Percentiles rank a stretch among this genome's conserved stretches.
Evolutionary conservation across 495 filamentous ascomycete genomes (phyloP).

Genomic region (Thermothielavioides terrestris): DNA sequence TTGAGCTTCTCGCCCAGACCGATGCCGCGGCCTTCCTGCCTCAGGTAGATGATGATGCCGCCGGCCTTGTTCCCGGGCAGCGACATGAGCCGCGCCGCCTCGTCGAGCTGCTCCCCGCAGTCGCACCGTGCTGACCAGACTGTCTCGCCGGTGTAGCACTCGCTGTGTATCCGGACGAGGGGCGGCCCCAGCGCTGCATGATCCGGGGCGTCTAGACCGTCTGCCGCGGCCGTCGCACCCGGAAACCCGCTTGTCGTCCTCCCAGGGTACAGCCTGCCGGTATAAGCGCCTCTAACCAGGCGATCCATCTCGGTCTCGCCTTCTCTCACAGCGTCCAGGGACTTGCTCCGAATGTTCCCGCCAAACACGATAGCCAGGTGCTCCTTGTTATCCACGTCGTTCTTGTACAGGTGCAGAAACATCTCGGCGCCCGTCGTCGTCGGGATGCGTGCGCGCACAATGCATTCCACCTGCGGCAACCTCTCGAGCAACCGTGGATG

Average conservation of each 20-base stretch:
- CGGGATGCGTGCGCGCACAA: slow-evolving; percentile 77
- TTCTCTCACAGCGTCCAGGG: slow-evolving; percentile 66
- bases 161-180: slow-evolving; percentile 89
- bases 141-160: slow-evolving; percentile 98
- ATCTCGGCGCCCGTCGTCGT: slow-evolving; percentile 88
- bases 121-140: slow-evolving; percentile 97
- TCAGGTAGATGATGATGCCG: slow-evolving; percentile 88
- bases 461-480: slow-evolving; percentile 68
- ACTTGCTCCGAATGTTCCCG: slow-evolving; percentile 66
- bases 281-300: slow-evolving; percentile 90
- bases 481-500: slow-evolving; percentile 58
- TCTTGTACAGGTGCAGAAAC: slow-evolving; percentile 93
- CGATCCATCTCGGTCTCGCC: slow-evolving; percentile 95
- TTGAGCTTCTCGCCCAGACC: slow-evolving; percentile 92
- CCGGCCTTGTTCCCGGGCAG: slow-evolving; percentile 58
- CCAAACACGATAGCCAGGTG: slow-evolving; percentile 98
- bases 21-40: slow-evolving; percentile 94
- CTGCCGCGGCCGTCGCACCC: not conserved
- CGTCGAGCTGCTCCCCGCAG: slow-evolving; percentile 95
- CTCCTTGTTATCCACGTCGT: slow-evolving; percentile 88
- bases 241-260: slow-evolving; percentile 56
- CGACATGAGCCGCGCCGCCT: slow-evolving; percentile 90
- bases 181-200: slow-evolving; percentile 33
- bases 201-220: not conserved
- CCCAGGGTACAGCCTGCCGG: slow-evolving; percentile 78